A percentile compares a stretch with the other conserved stretches of the same genome.
Evolutionary conservation across 164 flowering plant species (phyloP).

Genomic region (Aristolochia contorta): DNA sequence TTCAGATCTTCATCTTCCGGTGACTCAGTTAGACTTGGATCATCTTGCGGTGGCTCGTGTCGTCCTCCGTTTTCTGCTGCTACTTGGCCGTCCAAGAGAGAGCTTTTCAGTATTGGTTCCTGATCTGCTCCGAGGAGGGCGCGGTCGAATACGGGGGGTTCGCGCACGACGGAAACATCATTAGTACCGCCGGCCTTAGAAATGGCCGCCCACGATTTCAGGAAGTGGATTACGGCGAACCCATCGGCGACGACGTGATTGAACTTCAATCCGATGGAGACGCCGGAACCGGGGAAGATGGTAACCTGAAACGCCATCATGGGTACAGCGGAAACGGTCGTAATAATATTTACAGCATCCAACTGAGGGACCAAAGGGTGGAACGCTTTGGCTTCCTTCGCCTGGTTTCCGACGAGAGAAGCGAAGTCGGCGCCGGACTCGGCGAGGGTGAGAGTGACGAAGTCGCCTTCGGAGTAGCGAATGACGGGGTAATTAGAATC

Average conservation of each 20-base stretch:
- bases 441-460: slow-evolving; percentile 16
- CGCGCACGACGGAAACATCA: not conserved
- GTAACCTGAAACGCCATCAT: slow-evolving; percentile 13
- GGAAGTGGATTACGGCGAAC: slow-evolving; percentile 1
- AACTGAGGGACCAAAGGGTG: slow-evolving; percentile 10
- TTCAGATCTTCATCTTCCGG: too few relatives aligned
- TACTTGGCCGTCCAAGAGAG: too few relatives aligned
- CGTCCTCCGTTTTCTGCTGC: too few relatives aligned
- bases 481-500: slow-evolving; percentile 3
- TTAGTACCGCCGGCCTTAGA: not conserved
- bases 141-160: slow-evolving; percentile 7
- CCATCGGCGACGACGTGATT: slow-evolving; percentile 11
- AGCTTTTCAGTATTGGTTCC: not conserved
- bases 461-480: slow-evolving; percentile 21
- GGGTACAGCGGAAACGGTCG: slow-evolving; percentile 1
- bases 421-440: slow-evolving; percentile 11
- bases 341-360: not conserved
- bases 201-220: slow-evolving; percentile 18
- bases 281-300: slow-evolving; percentile 12
- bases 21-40: too few relatives aligned
- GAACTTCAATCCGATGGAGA: slow-evolving; percentile 9
- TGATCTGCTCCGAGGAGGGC: not conserved
- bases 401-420: not conserved
- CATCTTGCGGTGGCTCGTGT: too few relatives aligned
- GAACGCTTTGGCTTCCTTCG: not conserved